Conservation (phyloP, 768 basidiomycete species). For the Termitomyces heimii region DNA sequence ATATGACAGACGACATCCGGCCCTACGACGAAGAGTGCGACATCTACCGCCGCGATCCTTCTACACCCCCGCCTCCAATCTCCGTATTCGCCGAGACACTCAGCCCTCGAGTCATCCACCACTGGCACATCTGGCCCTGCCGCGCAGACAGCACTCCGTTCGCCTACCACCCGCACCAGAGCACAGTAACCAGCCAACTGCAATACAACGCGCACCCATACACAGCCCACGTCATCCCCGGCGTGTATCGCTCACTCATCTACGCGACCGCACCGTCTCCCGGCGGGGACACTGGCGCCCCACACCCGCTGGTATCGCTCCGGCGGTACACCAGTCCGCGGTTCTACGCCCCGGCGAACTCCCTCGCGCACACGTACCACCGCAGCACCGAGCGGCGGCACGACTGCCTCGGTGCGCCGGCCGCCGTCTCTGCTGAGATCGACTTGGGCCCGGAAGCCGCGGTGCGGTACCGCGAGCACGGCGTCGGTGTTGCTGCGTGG, state of each 20-base stretch:
- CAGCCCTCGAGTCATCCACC: slow-evolving; percentile 24
- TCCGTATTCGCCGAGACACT: slow-evolving; percentile 29
- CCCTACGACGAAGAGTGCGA: slow-evolving; percentile 23
- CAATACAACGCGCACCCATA: slow-evolving; percentile 5
- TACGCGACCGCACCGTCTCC: slow-evolving; percentile 26
- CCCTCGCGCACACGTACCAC: background rate
- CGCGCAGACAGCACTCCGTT: slow-evolving; percentile 18
- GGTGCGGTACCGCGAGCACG: slow-evolving; percentile 17
- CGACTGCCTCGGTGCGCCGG: background rate
- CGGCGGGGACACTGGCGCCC: slow-evolving; percentile 15
- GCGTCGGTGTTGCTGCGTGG: slow-evolving; percentile 49
- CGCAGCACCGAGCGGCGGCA: background rate
- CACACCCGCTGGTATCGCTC: slow-evolving; percentile 28
- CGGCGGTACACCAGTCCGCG: slow-evolving; percentile 31
- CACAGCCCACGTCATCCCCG: slow-evolving; percentile 32
- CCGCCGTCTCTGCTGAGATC: background rate
- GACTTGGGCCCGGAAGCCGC: background rate
- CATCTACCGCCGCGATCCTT: slow-evolving; percentile 17
- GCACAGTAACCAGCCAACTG: slow-evolving; percentile 15
- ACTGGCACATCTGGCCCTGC: slow-evolving; percentile 27
- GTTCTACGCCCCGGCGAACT: background rate
- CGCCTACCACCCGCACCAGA: slow-evolving; percentile 13
- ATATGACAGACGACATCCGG: slow-evolving; percentile 34
- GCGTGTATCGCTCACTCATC: slow-evolving; percentile 36
- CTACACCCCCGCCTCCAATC: slow-evolving; percentile 30